Percentiles rank a stretch among this genome's conserved stretches.
These are phyloP conservation scores for Fusarium sp. DNA, from an alignment of 2,329 filamentous ascomycete genomes.

Conservation along the genomic window DNA sequence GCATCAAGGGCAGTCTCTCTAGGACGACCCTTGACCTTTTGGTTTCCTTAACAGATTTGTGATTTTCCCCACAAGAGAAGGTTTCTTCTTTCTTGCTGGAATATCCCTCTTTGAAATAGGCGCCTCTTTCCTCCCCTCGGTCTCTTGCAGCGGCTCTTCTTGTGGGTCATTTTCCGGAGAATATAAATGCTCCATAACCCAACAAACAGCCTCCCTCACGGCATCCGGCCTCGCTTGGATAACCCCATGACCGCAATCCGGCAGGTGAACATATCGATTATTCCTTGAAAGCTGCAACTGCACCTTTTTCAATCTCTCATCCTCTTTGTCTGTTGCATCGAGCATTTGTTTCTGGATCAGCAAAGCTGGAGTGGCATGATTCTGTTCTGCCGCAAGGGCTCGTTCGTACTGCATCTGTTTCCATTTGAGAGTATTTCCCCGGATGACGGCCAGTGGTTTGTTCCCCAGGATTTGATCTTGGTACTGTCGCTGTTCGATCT, in stretches of 20 bases:
- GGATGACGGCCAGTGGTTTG: slow-evolving; percentile 36
- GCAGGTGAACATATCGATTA: slow-evolving; percentile 34
- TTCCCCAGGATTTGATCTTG: slow-evolving; percentile 9
- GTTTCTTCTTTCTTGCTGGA: not conserved
- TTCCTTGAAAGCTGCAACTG: slow-evolving; percentile 33
- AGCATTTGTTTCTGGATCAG: slow-evolving; percentile 23
- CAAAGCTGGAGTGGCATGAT: slow-evolving; percentile 5
- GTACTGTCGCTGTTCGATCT: slow-evolving; percentile 34
- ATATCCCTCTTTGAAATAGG: not conserved
- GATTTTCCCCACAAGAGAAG: not conserved
- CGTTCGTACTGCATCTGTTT: slow-evolving; percentile 31
- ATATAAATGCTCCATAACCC: slow-evolving; percentile 32
- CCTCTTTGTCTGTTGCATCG: slow-evolving; percentile 30
- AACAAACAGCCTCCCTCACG: slow-evolving; percentile 24
- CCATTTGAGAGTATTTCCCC: slow-evolving; percentile 40
- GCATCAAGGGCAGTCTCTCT: not conserved
- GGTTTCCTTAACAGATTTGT: not conserved
- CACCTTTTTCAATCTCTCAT: slow-evolving; percentile 36
- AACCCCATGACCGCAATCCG: slow-evolving; percentile 36
- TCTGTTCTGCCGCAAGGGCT: slow-evolving; percentile 3
- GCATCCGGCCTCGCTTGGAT: slow-evolving; percentile 28
- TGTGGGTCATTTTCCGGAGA: accelerated
- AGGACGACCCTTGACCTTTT: not conserved
- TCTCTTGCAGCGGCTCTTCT: accelerated
- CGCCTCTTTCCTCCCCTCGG: accelerated